Conservation (phyloP, 495 filamentous ascomycete species). For the Penicillium diatomitis region DNA sequence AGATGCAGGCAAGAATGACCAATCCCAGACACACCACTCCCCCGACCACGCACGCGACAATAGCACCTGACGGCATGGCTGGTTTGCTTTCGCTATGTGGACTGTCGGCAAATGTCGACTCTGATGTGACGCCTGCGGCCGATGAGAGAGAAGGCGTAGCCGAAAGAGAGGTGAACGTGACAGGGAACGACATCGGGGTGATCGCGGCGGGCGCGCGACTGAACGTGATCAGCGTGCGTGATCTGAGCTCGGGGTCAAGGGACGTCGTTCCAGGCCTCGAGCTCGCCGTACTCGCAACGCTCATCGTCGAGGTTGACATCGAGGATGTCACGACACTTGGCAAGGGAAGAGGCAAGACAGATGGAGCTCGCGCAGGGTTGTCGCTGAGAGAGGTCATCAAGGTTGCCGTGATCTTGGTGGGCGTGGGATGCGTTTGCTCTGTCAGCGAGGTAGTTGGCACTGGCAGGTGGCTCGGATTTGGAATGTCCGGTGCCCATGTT, state of each 20-base stretch:
- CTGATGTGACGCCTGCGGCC: background rate
- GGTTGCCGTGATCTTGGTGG: too few relatives aligned
- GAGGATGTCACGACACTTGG: background rate
- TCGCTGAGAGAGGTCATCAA: too few relatives aligned
- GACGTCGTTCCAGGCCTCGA: background rate
- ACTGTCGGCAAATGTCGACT: background rate
- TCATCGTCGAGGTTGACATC: background rate
- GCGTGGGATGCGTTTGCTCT: background rate
- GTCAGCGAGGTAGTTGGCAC: too few relatives aligned
- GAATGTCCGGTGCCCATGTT: background rate
- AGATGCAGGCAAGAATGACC: conserved; percentile 9
- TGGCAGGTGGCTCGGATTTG: background rate
- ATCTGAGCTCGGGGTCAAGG: background rate
- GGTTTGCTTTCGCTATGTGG: background rate
- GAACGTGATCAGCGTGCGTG: background rate
- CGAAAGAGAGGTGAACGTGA: background rate
- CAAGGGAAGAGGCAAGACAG: background rate
- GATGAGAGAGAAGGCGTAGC: background rate
- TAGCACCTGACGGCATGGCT: conserved; percentile 3
- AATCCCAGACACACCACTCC: conserved; percentile 17
- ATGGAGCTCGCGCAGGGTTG: background rate
- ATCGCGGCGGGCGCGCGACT: background rate
- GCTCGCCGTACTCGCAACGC: background rate
- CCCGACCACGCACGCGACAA: conserved; percentile 24
- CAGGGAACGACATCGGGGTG: background rate